phyloP scores from a whole-genome alignment of 2,329 filamentous ascomycete genomes.

The Fusarium acutatum region DNA sequence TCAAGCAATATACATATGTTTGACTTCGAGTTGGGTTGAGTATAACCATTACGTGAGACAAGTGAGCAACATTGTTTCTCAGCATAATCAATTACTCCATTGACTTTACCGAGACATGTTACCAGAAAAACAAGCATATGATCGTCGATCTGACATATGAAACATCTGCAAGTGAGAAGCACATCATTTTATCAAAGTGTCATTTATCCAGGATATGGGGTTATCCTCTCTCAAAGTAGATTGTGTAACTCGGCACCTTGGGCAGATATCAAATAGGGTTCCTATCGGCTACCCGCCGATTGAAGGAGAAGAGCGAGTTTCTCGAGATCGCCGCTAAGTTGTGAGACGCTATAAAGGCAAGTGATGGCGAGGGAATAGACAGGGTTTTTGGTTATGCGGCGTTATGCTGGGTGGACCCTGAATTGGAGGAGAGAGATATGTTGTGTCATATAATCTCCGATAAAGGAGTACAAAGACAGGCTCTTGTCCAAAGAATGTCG shows the following conservation, averaged over 20 bases:
- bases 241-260: constrained; percentile 61
- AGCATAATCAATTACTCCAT: neutral
- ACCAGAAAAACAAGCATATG: neutral
- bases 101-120: neutral
- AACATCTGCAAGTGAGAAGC: neutral
- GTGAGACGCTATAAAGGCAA: constrained; percentile 51
- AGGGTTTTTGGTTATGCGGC: constrained; percentile 17
- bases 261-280: constrained; percentile 53
- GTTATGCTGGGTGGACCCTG: constrained; percentile 48
- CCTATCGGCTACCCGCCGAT: constrained; percentile 59
- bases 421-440: constrained; percentile 52
- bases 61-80: neutral
- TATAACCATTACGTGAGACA: neutral
- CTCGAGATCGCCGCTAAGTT: constrained; percentile 44
- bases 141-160: neutral
- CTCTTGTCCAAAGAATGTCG: too few relatives aligned
- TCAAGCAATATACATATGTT: neutral
- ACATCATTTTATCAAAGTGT: neutral
- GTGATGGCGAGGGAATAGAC: constrained; percentile 51
- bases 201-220: constrained; percentile 47
- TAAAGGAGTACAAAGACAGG: constrained; percentile 37
- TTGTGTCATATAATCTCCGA: constrained; percentile 47
- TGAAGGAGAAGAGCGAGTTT: constrained; percentile 51
- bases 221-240: constrained; percentile 68
- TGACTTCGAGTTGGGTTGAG: neutral